These are phyloP conservation scores for Apophysomyces ossiformis DNA, from an alignment of 371 early-diverging fungal species.

Conservation along the genomic window DNA sequence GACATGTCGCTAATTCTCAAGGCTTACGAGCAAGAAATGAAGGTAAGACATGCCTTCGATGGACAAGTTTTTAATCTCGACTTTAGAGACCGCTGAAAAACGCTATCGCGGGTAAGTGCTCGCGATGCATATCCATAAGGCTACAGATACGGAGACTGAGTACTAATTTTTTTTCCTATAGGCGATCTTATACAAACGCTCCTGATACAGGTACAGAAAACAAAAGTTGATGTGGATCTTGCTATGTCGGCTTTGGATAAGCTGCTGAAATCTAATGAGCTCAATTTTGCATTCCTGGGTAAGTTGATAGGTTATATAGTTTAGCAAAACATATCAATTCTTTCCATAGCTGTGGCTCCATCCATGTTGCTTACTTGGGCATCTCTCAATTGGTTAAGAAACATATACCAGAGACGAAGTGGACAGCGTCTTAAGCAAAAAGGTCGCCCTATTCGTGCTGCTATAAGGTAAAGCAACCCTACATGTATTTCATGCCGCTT, in stretches of 20 bases:
- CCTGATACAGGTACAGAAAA: constrained; percentile 90
- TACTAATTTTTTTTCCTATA: constrained; percentile 1
- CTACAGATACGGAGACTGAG: neutral
- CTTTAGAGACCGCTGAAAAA: constrained; percentile 62
- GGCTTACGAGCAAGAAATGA: constrained; percentile 81
- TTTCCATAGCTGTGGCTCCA: constrained; percentile 60
- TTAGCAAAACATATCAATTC: neutral
- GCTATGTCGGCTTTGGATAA: constrained; percentile 95
- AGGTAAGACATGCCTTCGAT: constrained; percentile 37
- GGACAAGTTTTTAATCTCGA: neutral
- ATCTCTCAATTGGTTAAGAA: constrained; percentile 52
- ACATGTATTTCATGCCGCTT: neutral
- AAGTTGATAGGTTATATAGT: constrained; percentile 4
- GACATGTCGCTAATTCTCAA: constrained; percentile 81
- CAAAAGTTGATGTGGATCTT: constrained; percentile 89
- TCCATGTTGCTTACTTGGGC: constrained; percentile 66
- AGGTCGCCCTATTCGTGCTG: constrained; percentile 44
- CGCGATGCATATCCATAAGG: constrained; percentile 30
- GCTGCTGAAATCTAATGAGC: constrained; percentile 91
- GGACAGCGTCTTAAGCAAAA: constrained; percentile 33
- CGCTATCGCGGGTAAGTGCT: constrained; percentile 46
- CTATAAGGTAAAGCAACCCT: constrained; percentile 36
- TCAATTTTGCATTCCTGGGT: constrained; percentile 91
- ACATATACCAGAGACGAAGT: constrained; percentile 36
- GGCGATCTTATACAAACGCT: constrained; percentile 86